A percentile compares a stretch with the other conserved stretches of the same genome.
Evolutionary conservation across 176 grass and related monocot species (phyloP).

Genomic region (Tillandsia fasciculata): DNA sequence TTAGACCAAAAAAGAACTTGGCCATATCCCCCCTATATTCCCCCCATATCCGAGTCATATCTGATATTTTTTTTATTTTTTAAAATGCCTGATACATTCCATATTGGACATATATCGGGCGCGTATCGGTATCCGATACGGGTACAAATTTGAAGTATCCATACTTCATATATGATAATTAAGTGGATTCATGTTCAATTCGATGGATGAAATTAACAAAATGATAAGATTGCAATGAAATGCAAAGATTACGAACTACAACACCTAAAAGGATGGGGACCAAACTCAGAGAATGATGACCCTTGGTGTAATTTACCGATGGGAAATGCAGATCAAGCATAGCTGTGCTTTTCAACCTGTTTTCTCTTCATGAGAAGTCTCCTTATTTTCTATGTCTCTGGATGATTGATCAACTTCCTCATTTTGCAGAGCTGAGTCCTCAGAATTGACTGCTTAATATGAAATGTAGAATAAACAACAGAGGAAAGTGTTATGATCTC

Average conservation of each 20-base stretch:
- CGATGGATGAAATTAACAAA: conserved; percentile 20
- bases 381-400: conserved; percentile 19
- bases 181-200: not conserved
- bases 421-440: conserved; percentile 34
- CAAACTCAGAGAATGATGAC: not conserved
- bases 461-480: not conserved
- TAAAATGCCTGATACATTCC: too few species aligned
- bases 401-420: conserved; percentile 24
- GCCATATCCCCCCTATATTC: too few species aligned
- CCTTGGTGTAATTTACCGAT: too few species aligned
- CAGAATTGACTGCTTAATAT: conserved; percentile 25
- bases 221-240: not conserved
- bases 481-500: conserved; percentile 1
- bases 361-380: conserved; percentile 15
- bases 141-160: too few species aligned
- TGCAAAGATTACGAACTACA: too few species aligned
- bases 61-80: too few species aligned
- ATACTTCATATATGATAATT: too few species aligned
- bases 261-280: too few species aligned
- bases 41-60: too few species aligned
- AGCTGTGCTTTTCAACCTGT: conserved; percentile 30
- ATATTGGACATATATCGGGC: too few species aligned
- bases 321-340: conserved; percentile 2
- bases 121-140: too few species aligned
- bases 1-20: too few species aligned